A percentile compares a stretch with the other conserved stretches of the same genome.
Conservation (phyloP, 352 stramenopile genomes). For the Nothophytophthora sp. region DNA sequence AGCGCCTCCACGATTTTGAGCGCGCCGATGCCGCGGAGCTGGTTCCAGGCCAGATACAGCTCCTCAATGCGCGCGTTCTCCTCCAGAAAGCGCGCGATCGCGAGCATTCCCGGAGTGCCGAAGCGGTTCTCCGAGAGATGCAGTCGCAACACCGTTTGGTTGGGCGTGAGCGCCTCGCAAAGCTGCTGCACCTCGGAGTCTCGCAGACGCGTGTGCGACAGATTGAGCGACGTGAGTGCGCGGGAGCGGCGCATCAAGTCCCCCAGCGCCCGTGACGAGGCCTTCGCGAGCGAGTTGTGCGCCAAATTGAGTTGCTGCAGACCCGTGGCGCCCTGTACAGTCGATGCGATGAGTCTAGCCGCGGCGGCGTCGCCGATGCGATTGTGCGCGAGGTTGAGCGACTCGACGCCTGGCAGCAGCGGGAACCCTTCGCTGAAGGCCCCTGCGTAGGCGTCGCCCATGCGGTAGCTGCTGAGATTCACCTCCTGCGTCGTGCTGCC, state of each 20-base stretch:
- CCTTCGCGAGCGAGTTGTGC: slow-evolving; percentile 51
- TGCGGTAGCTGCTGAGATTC: slow-evolving; percentile 71
- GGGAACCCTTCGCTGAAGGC: slow-evolving; percentile 66
- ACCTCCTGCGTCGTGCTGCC: slow-evolving; percentile 58
- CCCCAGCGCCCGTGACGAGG: slow-evolving; percentile 42
- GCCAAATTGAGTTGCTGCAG: slow-evolving; percentile 67
- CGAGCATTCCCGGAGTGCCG: slow-evolving; percentile 51
- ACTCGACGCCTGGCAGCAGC: slow-evolving; percentile 63
- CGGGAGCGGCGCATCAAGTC: slow-evolving; percentile 46
- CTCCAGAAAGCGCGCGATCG: slow-evolving; percentile 70
- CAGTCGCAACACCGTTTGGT: slow-evolving; percentile 60
- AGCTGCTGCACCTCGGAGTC: slow-evolving; percentile 68
- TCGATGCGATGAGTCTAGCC: slow-evolving; percentile 44
- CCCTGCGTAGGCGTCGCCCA: slow-evolving; percentile 59
- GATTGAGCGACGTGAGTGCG: slow-evolving; percentile 59
- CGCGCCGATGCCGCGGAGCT: slow-evolving; percentile 61
- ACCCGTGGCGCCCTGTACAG: slow-evolving; percentile 12
- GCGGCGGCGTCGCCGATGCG: slow-evolving; percentile 65
- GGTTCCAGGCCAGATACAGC: slow-evolving; percentile 78
- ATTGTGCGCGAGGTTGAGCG: slow-evolving; percentile 73
- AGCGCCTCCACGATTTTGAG: slow-evolving; percentile 75
- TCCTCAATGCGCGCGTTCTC: slow-evolving; percentile 80
- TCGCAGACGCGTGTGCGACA: slow-evolving; percentile 65
- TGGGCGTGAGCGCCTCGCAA: slow-evolving; percentile 73
- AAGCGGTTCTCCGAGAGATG: slow-evolving; percentile 82